Evolutionary conservation across 768 basidiomycete genomes (phyloP), one percentile per base, ranked within the genome.

Genomic region (Cyclocybe cylindracea): DNA sequence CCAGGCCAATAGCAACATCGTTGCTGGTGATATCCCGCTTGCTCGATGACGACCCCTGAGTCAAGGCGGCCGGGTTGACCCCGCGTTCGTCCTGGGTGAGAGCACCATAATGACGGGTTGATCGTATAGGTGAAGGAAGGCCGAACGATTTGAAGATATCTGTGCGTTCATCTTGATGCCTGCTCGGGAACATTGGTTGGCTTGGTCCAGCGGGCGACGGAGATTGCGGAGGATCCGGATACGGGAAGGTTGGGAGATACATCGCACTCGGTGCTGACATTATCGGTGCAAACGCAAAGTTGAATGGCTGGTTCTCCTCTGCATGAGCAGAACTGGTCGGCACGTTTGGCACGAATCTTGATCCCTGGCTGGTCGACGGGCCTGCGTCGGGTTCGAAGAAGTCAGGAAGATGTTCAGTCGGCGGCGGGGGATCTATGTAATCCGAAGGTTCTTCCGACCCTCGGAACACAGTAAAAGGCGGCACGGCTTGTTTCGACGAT

Each of bases 211-310:
- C 70, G 6, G 84, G 83, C 2, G 82, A 76, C 13, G 84, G 84
- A 5, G 82, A 84, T 51, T 78, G 76, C 5, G 82, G 82, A 13
- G 80, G 74, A 60, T 84, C 81, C 7, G 80, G 80, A 64, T 77
- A 80, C 16, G 78, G 75, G 54, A 78, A 78, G 48, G 61, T 71
- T 10, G 76, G 66, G 69, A 78, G 60, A 61, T 74, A 74, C 64
- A 77, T 61, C 24, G 66, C 63, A 47, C 77, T 72, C 13, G 80
- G 78, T 5, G 82, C 82, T 31, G 81, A 78, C 8, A 80, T 66
- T n/a, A 75, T 70, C 10, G 79, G 78, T 31, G 76, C 67, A 58
- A 80, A 83, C 42, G 71, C 67, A 58, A 83, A 84, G 51, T 65
- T 72, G 58, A 85, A 85, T 35, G 76, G 78, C n/a, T 65, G 66